Evolutionary conservation across 208 protist species (phyloP), one percentile per base, ranked within the genome.

Genomic region (Hexamita inflata): DNA sequence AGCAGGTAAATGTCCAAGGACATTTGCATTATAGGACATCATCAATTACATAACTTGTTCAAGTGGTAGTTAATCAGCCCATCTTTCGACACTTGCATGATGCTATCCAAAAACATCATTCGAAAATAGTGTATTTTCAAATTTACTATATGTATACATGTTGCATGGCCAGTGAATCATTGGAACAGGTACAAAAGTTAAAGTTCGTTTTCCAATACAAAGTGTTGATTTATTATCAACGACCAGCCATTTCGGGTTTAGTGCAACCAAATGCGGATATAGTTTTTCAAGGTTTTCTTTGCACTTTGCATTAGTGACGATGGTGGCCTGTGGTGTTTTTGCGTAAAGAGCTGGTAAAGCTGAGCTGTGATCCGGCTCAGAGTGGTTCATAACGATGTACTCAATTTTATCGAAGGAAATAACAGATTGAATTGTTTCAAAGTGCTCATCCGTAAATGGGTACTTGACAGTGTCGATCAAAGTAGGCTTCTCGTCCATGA

Each of bases 21-120:
- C 42, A n/a, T 70, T 70, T 11, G 64, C 64, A 24, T 15, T 70
- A n/a, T 70, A 70, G 4, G 11, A 7, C 4, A 4, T 4, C 24
- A 70, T 45, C 11, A 70, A 38, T 7, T 57, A 34, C 64, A 70
- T 70, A 40, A 70, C 64, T n/a, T 45, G 64, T 19, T 2, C 9
- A 45, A 70, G 9, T 9, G 26, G 30, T 7, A n/a, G 38, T 38
- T 70, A 7, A 38, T 70, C 64, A 7, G 64, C 64, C 64, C 64
- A 70, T 32, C 64, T 4, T 2, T 45, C 38, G 9, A 4, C 11
- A 4, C 19, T 45, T n/a, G 64, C 64, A 45, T 45, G 9, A 70
- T 70, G 64, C 35, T 70, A 38, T 28, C 64, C 64, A 70, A 70
- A 70, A 11, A n/a, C 9, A 38, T 70, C 64, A n/a, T 45, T 70